These are phyloP conservation scores for Coemansia sp. DNA, from an alignment of 192 early-diverging fungal species.

Conservation along the genomic window DNA sequence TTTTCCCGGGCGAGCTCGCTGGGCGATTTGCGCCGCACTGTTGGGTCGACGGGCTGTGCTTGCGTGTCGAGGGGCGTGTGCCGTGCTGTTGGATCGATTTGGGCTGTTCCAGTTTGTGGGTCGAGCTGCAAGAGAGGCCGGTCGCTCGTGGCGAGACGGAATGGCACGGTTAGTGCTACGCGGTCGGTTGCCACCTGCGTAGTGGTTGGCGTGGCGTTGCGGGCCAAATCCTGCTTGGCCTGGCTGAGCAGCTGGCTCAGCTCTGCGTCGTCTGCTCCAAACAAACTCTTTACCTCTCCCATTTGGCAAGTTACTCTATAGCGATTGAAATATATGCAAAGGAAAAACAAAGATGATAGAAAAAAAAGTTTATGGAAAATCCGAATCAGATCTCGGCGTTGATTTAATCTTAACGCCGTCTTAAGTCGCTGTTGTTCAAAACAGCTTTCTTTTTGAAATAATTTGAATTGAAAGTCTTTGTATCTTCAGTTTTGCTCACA, in stretches of 20 bases:
- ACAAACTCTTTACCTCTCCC: constrained; percentile 1
- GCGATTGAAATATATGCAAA: not conserved
- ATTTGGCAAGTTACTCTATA: not conserved
- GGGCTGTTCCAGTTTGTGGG: constrained; percentile 27
- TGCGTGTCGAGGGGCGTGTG: constrained; percentile 10
- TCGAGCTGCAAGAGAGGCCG: constrained; percentile 13
- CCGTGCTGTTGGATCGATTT: constrained; percentile 15
- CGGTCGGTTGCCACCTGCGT: not conserved
- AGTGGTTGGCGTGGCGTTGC: not conserved
- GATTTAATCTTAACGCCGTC: too few species aligned
- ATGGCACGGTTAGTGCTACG: constrained; percentile 20
- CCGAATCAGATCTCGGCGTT: not conserved
- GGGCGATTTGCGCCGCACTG: constrained; percentile 24
- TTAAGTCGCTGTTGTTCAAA: too few species aligned
- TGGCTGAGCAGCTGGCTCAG: constrained; percentile 41
- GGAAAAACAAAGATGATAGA: not conserved
- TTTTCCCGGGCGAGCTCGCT: constrained; percentile 21
- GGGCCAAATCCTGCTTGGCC: constrained; percentile 29
- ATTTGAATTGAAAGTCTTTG: not conserved
- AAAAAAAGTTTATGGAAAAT: constrained; percentile 1
- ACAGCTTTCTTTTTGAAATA: too few species aligned
- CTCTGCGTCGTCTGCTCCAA: constrained; percentile 28
- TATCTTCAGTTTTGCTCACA: not conserved
- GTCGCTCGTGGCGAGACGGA: constrained; percentile 20
- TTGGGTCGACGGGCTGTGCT: constrained; percentile 25